phyloP scores from a whole-genome alignment of 495 filamentous ascomycete species.

The Pseudoneurospora amorphoporcata region DNA sequence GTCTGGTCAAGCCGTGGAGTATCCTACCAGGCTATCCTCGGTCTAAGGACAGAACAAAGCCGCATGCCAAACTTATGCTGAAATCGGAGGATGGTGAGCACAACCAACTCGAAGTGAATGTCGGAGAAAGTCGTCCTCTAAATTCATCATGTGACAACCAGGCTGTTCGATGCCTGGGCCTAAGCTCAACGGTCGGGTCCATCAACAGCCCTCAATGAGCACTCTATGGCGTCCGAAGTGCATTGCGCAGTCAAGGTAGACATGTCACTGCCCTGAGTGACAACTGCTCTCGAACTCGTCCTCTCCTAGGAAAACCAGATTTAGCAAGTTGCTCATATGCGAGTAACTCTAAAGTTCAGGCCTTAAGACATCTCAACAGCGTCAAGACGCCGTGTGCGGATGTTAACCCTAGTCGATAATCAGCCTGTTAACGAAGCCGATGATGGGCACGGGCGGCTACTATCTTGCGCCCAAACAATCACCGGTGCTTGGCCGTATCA shows the following conservation, averaged over 20 bases:
- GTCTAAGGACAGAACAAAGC: neutral
- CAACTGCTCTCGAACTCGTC: neutral
- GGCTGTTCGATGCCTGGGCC: neutral
- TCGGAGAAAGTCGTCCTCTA: neutral
- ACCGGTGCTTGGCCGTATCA: neutral
- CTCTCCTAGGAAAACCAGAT: neutral
- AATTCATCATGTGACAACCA: neutral
- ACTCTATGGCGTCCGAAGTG: neutral
- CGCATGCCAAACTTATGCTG: neutral
- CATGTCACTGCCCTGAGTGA: neutral
- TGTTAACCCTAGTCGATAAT: neutral
- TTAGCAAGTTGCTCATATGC: neutral
- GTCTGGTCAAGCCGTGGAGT: neutral
- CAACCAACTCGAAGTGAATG: neutral
- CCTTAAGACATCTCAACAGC: neutral
- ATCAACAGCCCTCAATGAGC: neutral
- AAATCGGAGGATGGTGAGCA: neutral
- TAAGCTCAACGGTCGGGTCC: neutral
- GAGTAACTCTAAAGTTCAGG: neutral
- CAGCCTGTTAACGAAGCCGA: neutral
- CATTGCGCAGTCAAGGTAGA: neutral
- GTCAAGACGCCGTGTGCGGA: neutral
- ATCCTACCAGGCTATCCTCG: neutral
- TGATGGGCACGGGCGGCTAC: neutral
- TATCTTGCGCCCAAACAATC: neutral